Conservation (phyloP, 768 basidiomycete genomes). For the Boletus eberwhitei region DNA sequence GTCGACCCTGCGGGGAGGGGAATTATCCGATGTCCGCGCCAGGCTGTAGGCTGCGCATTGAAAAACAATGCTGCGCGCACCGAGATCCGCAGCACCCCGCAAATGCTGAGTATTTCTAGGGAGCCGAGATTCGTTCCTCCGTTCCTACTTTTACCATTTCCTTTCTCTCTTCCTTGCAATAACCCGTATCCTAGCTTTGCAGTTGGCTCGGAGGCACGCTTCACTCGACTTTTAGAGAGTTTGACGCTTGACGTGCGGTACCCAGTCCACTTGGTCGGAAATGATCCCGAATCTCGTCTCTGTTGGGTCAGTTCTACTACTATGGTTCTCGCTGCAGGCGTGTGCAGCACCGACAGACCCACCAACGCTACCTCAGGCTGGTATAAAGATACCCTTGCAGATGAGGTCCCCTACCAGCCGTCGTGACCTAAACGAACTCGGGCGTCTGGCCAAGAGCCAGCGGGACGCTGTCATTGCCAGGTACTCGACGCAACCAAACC, state of each 20-base stretch:
- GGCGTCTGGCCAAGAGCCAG: constrained; percentile 41
- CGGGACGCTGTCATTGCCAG: constrained; percentile 41
- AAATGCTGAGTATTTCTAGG: constrained; percentile 3
- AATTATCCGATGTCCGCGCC: background rate
- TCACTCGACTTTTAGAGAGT: background rate
- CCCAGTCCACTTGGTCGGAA: background rate
- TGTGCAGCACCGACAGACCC: constrained; percentile 14
- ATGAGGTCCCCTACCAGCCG: constrained; percentile 9
- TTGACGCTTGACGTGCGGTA: background rate
- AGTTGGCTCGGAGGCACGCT: background rate
- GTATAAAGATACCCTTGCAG: constrained; percentile 21
- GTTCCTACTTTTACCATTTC: background rate
- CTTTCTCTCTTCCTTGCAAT: background rate
- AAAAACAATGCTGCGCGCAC: constrained; percentile 3
- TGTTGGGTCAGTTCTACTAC: constrained; percentile 5
- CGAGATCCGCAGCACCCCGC: constrained; percentile 2
- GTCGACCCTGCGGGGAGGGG: too few species aligned
- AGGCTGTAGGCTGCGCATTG: background rate
- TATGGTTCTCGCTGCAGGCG: constrained; percentile 10
- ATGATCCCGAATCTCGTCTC: constrained; percentile 18
- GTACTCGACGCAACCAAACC: constrained; percentile 37
- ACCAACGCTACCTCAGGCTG: constrained; percentile 4
- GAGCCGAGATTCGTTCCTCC: background rate
- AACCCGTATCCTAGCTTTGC: background rate
- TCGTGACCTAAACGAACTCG: constrained; percentile 8